Evolutionary conservation across 2,329 filamentous ascomycete species (phyloP).

Genomic region (Aphanoascus verrucosus): DNA sequence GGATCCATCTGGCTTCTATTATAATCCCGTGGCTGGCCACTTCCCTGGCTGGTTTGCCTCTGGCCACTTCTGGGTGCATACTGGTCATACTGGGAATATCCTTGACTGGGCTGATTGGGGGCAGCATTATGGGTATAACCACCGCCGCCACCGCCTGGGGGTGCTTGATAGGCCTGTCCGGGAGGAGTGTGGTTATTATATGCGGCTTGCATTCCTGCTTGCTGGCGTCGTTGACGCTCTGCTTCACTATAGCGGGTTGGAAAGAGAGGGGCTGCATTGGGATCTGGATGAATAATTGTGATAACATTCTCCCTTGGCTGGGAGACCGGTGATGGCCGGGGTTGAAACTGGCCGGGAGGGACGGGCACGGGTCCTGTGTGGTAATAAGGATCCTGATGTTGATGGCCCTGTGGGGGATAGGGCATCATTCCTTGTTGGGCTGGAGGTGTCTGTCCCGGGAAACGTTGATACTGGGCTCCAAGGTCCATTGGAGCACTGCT

Average conservation of each 20-base stretch:
- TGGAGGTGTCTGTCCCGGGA: slow-evolving; percentile 6
- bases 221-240: slow-evolving; percentile 11
- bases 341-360: slow-evolving; percentile 10
- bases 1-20: slow-evolving; percentile 6
- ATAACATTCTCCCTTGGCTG: slow-evolving; percentile 12
- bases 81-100: slow-evolving; percentile 9
- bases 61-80: slow-evolving; percentile 6
- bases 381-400: slow-evolving; percentile 8
- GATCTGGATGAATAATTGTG: slow-evolving; percentile 14
- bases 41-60: slow-evolving; percentile 11
- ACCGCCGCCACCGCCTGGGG: slow-evolving; percentile 4
- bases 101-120: slow-evolving; percentile 8
- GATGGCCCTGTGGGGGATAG: slow-evolving; percentile 3
- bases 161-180: slow-evolving; percentile 12
- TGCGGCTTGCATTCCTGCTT: slow-evolving; percentile 1
- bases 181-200: slow-evolving; percentile 10
- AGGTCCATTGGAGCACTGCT: slow-evolving; percentile 10
- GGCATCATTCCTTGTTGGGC: slow-evolving; percentile 10
- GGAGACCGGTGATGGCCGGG: slow-evolving; percentile 1
- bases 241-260: slow-evolving; percentile 14
- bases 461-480: slow-evolving; percentile 7
- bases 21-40: slow-evolving; percentile 12
- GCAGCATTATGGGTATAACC: slow-evolving; percentile 7
- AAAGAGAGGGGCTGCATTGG: slow-evolving; percentile 15
- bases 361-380: slow-evolving; percentile 7